Conservation (phyloP, 225 moss, liverwort and hornwort genomes). For the Pseudisothecium myosuroides region DNA sequence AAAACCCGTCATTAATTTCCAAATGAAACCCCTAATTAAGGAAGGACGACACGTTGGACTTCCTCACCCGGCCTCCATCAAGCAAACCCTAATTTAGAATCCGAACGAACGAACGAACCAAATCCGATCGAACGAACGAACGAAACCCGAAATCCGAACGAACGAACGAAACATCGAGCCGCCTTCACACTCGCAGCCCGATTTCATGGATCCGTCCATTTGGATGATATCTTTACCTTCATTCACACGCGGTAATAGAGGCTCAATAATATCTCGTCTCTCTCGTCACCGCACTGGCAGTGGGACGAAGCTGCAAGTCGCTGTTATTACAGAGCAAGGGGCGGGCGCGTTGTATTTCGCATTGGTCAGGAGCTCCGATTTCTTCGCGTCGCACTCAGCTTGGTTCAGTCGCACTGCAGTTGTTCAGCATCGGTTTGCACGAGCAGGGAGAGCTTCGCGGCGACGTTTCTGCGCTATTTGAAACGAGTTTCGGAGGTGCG, state of each 20-base stretch:
- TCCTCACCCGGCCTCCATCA: neutral
- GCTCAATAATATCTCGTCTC: slow-evolving; percentile 1
- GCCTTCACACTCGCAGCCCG: neutral
- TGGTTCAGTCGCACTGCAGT: neutral
- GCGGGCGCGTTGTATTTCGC: neutral
- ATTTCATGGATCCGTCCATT: neutral
- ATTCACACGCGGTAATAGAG: neutral
- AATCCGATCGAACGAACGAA: too few species aligned
- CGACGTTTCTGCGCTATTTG: neutral
- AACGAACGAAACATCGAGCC: too few species aligned
- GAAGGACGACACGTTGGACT: neutral
- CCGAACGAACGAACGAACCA: neutral
- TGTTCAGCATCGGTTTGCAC: neutral
- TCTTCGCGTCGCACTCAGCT: neutral
- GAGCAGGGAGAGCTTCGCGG: neutral
- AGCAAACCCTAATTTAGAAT: neutral
- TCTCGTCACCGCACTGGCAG: neutral
- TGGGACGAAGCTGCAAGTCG: neutral
- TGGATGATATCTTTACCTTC: neutral
- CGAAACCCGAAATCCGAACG: neutral
- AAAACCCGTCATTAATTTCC: neutral
- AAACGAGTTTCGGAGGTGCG: neutral
- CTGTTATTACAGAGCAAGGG: neutral
- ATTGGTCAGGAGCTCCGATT: neutral
- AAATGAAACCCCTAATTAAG: neutral